Evolutionary conservation across 148 eudicot genomes (phyloP).

Genomic region (Bassia scoparia): DNA sequence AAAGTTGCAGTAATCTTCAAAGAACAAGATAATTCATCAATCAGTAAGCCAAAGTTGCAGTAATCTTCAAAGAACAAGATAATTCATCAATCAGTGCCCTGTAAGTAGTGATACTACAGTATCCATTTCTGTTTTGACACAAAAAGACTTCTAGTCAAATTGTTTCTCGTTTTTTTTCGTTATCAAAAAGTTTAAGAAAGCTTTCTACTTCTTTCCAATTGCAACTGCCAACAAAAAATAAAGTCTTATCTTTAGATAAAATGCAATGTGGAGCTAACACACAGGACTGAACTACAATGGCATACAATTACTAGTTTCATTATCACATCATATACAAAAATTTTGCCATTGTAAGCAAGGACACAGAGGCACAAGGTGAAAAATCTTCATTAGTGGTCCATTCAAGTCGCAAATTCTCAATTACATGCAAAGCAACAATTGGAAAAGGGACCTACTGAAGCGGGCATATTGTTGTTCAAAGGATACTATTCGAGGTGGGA

Average conservation of each 20-base stretch:
- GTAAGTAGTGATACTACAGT: neutral
- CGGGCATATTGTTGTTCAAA: constrained; percentile 94
- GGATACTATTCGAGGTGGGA: constrained; percentile 89
- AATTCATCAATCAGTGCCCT: neutral
- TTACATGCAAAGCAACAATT: neutral
- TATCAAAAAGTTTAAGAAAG: neutral
- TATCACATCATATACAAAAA: neutral
- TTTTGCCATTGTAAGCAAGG: constrained; percentile 12
- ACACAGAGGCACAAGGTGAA: neutral
- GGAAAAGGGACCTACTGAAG: constrained; percentile 59
- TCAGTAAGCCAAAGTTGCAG: neutral
- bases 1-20: neutral
- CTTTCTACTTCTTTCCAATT: neutral
- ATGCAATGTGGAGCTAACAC: neutral
- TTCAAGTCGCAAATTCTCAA: neutral
- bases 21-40: neutral
- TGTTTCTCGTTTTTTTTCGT: neutral
- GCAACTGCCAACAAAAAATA: neutral
- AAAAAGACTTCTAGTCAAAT: neutral
- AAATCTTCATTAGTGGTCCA: neutral
- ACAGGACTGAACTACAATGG: neutral
- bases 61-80: neutral
- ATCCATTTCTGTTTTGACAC: neutral
- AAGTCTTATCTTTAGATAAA: neutral
- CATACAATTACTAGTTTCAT: neutral